Conservation (phyloP, 768 basidiomycete species). For the Collybia sp. region DNA sequence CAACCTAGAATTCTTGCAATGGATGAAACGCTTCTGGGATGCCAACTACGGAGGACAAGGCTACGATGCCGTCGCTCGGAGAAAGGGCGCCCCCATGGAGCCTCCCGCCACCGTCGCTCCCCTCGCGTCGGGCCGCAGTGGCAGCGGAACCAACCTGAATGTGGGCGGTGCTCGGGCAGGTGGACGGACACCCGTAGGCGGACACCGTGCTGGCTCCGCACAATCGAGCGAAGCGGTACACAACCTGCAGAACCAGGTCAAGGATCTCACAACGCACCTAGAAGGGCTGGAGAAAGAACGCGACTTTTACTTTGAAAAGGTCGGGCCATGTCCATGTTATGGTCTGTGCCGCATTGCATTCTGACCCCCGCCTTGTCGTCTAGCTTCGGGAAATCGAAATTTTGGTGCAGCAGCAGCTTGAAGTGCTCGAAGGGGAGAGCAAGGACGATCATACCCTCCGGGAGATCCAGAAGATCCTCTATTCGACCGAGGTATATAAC, state of each 20-base stretch:
- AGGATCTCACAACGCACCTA: conserved; percentile 76
- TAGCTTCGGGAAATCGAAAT: conserved; percentile 97
- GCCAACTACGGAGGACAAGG: conserved; percentile 80
- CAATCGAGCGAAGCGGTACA: conserved; percentile 65
- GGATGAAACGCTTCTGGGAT: conserved; percentile 97
- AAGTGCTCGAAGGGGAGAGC: conserved; percentile 50
- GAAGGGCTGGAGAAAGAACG: conserved; percentile 96
- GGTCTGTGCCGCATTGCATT: neutral
- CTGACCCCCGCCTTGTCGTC: neutral
- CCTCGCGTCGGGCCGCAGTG: conserved; percentile 37
- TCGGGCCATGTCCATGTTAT: conserved; percentile 24
- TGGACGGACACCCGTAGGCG: conserved; percentile 69
- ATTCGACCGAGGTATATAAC: conserved; percentile 82
- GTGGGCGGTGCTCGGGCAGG: conserved; percentile 40
- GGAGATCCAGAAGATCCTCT: conserved; percentile 89
- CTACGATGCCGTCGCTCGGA: conserved; percentile 81
- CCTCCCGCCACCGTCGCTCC: conserved; percentile 78
- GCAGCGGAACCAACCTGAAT: conserved; percentile 18
- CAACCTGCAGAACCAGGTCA: conserved; percentile 69
- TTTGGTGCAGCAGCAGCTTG: conserved; percentile 77
- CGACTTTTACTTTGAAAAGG: conserved; percentile 99
- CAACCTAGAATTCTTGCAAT: conserved; percentile 98
- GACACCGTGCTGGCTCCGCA: conserved; percentile 62
- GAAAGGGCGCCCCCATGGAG: conserved; percentile 74
- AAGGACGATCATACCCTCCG: conserved; percentile 58